A percentile compares a stretch with the other conserved stretches of the same genome.
These are phyloP conservation scores for Xylariaceae sp. DNA, from an alignment of 2,329 filamentous ascomycete genomes.

Conservation along the genomic window DNA sequence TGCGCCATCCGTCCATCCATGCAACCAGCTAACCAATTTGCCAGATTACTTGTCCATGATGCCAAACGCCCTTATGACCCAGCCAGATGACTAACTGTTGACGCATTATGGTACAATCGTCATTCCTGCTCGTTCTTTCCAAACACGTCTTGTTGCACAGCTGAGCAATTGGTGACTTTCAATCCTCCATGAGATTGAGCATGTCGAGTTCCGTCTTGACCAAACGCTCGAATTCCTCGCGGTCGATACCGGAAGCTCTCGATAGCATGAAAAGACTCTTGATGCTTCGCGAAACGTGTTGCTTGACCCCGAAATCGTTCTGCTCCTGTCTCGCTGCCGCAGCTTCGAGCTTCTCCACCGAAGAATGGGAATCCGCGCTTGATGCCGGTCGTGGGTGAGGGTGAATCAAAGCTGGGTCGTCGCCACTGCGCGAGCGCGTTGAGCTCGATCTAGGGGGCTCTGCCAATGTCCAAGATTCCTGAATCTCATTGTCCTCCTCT, in stretches of 20 bases:
- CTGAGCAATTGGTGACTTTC: not conserved
- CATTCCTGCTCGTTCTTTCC: not conserved
- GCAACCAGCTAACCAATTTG: conserved; percentile 3
- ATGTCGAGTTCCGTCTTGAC: conserved; percentile 69
- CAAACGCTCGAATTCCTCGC: conserved; percentile 70
- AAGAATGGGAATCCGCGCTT: conserved; percentile 54
- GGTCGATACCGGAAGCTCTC: conserved; percentile 66
- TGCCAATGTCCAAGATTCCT: conserved; percentile 41
- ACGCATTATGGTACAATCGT: conserved; percentile 4
- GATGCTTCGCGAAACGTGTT: conserved; percentile 73
- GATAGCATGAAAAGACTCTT: conserved; percentile 73
- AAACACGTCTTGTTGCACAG: not conserved
- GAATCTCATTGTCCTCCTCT: conserved; percentile 33
- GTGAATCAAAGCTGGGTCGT: conserved; percentile 40
- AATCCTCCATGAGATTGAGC: conserved; percentile 63
- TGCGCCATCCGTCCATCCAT: conserved; percentile 13
- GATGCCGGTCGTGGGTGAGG: conserved; percentile 57
- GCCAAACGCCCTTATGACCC: not conserved
- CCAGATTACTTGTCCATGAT: not conserved
- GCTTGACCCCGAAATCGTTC: conserved; percentile 69
- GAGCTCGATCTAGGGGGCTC: conserved; percentile 40
- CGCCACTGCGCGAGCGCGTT: conserved; percentile 31
- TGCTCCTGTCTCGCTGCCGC: conserved; percentile 55
- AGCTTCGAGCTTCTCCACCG: conserved; percentile 60
- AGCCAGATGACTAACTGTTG: not conserved